Base-by-base conservation (phyloP, 2,329 filamentous ascomycete genomes). In the Curvularia lunata region DNA sequence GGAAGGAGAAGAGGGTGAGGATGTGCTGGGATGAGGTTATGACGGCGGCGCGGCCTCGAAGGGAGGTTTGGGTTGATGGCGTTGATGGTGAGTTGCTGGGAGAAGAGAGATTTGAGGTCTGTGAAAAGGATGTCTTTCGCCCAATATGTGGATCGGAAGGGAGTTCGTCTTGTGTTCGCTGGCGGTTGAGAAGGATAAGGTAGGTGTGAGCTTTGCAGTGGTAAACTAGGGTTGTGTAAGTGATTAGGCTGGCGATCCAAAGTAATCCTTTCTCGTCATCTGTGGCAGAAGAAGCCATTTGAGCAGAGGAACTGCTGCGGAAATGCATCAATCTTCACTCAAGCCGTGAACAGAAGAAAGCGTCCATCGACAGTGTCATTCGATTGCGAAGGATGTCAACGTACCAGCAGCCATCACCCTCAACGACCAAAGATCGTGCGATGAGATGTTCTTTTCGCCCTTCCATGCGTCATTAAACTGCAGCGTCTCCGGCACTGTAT, bases 171-270 rank as follows among this genome's bases (percentile, higher is more conserved):
- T 48, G 48, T 43, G 67, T 72, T 16, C 80, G 76, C 60, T 82
- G 81, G 4, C 80, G 79, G 60, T 83, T 82, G 27, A 83, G 73
- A 1, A 83, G 72, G 19, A 83, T 77, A 8, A 83, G 69, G 64
- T 82, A 81, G 12, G 78, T 82, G 49, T 83, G 80, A 7, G 78
- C 78, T 59, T 82, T 82, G 57, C 76, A 79, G 56, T 79, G 79
- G 30, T 82, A 77, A 5, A 79, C 79, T 80, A 21, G 18, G 18
- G 9, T 21, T 16, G 10, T 54, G 62, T 72, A 49, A 71, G 64
- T 40, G 41, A 32, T 21, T 4, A 18, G 28, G 8, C n/a, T 37
- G 4, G 4, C 2, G 8, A 12, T 18, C 25, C 19, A 7, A 9
- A 10, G 12, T 5, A 18, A 0, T 27, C 4, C 21, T 25, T 6